Percentiles rank a stretch among this genome's conserved stretches.
Conservation (phyloP, 1,139 yeast genomes). For the Lodderomyces elongisporus region DNA sequence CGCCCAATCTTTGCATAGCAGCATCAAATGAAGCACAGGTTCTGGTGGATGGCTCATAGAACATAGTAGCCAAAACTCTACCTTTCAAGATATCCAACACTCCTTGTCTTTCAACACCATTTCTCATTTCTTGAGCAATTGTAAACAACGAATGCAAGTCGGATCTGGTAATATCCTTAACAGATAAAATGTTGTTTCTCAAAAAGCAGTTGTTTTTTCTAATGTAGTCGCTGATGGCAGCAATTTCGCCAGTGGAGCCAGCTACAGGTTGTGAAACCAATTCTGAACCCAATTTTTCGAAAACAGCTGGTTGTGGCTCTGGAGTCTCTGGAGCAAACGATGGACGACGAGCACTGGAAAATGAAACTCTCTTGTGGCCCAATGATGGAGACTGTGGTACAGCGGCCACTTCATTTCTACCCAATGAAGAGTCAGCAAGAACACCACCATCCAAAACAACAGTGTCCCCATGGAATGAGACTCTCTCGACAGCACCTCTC, state of each 20-base stretch:
- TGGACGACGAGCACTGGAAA: conserved; percentile 39
- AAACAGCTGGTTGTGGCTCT: conserved; percentile 37
- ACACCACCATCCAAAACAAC: conserved; percentile 80
- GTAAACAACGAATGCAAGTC: conserved; percentile 91
- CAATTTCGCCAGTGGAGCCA: conserved; percentile 67
- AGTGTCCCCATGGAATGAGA: conserved; percentile 70
- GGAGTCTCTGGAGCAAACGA: conserved; percentile 32
- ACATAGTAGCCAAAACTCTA: conserved; percentile 87
- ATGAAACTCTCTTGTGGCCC: conserved; percentile 45
- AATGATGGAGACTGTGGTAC: conserved; percentile 44
- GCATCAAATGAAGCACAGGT: conserved; percentile 96
- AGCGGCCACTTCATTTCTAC: conserved; percentile 50
- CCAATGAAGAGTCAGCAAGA: conserved; percentile 49
- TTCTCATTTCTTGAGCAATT: conserved; percentile 96
- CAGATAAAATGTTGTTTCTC: conserved; percentile 83
- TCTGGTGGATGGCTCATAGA: conserved; percentile 97
- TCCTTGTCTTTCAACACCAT: conserved; percentile 95
- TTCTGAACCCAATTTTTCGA: conserved; percentile 60
- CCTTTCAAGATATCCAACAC: conserved; percentile 87
- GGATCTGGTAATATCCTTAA: conserved; percentile 77
- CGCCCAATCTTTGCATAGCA: conserved; percentile 99
- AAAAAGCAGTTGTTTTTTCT: conserved; percentile 83
- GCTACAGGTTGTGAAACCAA: conserved; percentile 70
- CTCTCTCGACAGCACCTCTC: conserved; percentile 85
- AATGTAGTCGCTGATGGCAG: conserved; percentile 69